Evolutionary conservation across 805 yeast species (phyloP).

Genomic region (Jamesozyma rosinii): DNA sequence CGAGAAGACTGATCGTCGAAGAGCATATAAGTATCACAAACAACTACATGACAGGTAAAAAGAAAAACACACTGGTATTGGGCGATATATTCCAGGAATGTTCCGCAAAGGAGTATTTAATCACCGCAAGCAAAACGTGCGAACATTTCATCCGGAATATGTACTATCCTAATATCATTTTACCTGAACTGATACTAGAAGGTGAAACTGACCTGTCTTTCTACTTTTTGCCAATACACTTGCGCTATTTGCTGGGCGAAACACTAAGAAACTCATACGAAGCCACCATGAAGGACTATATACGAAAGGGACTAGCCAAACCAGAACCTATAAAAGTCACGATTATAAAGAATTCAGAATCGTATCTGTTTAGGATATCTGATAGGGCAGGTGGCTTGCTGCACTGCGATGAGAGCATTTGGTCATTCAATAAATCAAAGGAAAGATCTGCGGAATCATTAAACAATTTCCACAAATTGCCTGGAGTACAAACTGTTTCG

Average conservation of each 20-base stretch:
- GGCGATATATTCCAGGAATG: constrained; percentile 81
- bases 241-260: constrained; percentile 81
- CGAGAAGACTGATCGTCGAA: constrained; percentile 83
- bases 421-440: constrained; percentile 81
- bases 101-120: constrained; percentile 59
- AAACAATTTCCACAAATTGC: constrained; percentile 58
- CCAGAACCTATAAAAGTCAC: constrained; percentile 75
- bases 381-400: constrained; percentile 89
- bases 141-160: constrained; percentile 43
- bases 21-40: constrained; percentile 78
- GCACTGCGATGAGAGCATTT: constrained; percentile 45
- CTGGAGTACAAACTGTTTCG: constrained; percentile 43
- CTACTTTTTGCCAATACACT: constrained; percentile 78
- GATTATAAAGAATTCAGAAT: constrained; percentile 55
- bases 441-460: constrained; percentile 49
- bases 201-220: constrained; percentile 62
- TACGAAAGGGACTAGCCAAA: constrained; percentile 30
- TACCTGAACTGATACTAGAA: constrained; percentile 72
- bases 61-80: constrained; percentile 40
- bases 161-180: constrained; percentile 41
- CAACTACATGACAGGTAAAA: constrained; percentile 41
- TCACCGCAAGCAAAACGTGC: constrained; percentile 43
- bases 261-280: constrained; percentile 77
- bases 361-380: constrained; percentile 66
- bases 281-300: constrained; percentile 54